These are phyloP conservation scores for Arabidopsis lyrata DNA, from an alignment of 441 rosid genomes.

Conservation along the genomic window DNA sequence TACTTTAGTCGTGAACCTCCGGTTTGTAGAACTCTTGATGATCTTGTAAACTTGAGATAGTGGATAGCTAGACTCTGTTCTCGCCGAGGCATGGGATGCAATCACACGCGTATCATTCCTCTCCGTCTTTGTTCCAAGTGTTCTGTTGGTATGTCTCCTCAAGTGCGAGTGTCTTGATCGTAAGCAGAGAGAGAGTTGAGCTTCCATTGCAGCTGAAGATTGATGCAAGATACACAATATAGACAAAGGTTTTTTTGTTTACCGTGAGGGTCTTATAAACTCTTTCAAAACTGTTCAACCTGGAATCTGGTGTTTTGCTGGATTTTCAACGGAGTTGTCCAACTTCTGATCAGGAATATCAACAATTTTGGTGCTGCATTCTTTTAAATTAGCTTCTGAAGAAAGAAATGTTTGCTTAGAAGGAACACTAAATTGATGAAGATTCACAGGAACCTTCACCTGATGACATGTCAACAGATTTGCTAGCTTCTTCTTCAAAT, in stretches of 20 bases:
- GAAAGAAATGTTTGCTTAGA: not conserved
- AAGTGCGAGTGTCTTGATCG: not conserved
- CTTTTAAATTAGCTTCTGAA: not conserved
- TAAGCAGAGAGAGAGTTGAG: not conserved
- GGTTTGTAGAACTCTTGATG: not conserved
- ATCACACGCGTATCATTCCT: not conserved
- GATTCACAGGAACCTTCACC: slow-evolving; percentile 19
- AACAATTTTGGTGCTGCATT: slow-evolving; percentile 4
- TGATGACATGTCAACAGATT: slow-evolving; percentile 38
- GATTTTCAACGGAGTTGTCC: not conserved
- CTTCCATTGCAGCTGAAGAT: not conserved
- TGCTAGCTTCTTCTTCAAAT: slow-evolving; percentile 61
- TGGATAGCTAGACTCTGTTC: not conserved
- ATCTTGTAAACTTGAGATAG: not conserved
- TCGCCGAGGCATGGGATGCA: not conserved
- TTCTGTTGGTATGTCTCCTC: not conserved
- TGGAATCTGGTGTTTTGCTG: not conserved
- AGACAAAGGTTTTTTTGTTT: not conserved
- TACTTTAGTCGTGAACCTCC: not conserved
- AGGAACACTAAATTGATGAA: not conserved
- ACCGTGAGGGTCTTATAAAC: not conserved
- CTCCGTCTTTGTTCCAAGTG: not conserved
- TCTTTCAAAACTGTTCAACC: not conserved
- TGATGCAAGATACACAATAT: not conserved
- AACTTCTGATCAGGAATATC: not conserved